phyloP scores from a whole-genome alignment of 768 basidiomycete species.

The Mycena galericulata region DNA sequence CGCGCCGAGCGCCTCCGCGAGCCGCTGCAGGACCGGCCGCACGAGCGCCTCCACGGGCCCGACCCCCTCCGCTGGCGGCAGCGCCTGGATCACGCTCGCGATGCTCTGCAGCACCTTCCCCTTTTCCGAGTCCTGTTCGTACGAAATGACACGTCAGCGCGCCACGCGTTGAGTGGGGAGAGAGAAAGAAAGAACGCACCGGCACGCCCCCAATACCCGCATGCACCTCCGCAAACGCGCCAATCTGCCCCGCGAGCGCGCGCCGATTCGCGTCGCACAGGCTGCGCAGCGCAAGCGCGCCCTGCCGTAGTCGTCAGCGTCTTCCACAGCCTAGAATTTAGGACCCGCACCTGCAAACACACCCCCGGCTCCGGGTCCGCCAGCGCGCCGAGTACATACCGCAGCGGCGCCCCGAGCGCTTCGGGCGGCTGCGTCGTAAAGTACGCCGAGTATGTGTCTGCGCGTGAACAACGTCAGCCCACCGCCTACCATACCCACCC shows the following conservation, averaged over 20 bases:
- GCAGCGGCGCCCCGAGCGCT: slow-evolving; percentile 20
- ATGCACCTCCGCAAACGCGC: slow-evolving; percentile 87
- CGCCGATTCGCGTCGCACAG: slow-evolving; percentile 90
- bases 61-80: slow-evolving; percentile 83
- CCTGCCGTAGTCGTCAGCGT: slow-evolving; percentile 72
- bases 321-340: slow-evolving; percentile 38
- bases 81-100: slow-evolving; percentile 91
- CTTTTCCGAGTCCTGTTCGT: slow-evolving; percentile 80
- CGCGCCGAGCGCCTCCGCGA: slow-evolving; percentile 71
- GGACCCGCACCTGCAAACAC: slow-evolving; percentile 61
- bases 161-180: background rate
- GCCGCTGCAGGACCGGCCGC: slow-evolving; percentile 76
- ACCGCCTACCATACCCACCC: no score
- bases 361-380: slow-evolving; percentile 18
- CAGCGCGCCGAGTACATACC: slow-evolving; percentile 30
- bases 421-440: slow-evolving; percentile 27
- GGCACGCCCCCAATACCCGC: slow-evolving; percentile 80
- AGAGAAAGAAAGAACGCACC: slow-evolving; percentile 53
- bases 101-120: slow-evolving; percentile 93
- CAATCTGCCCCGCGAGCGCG: slow-evolving; percentile 86
- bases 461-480: background rate
- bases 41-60: slow-evolving; percentile 85
- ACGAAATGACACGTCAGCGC: background rate
- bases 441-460: slow-evolving; percentile 31
- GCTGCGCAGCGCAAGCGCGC: slow-evolving; percentile 86